Evolutionary conservation across 2,329 filamentous ascomycete species (phyloP), one percentile per base, ranked within the genome.

Genomic region (Colletotrichum gigasporum): DNA sequence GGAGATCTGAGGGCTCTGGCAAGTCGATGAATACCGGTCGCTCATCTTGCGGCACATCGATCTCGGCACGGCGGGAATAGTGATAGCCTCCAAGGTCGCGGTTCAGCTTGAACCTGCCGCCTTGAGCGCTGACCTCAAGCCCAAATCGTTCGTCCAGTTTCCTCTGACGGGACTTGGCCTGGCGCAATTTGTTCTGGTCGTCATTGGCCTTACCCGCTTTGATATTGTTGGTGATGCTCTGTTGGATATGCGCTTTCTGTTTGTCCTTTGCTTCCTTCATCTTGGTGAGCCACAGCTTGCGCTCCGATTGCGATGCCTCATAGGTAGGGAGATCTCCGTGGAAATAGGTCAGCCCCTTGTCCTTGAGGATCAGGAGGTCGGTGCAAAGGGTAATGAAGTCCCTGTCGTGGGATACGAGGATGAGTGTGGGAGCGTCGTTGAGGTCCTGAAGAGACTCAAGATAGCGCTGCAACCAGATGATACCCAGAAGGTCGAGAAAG

Each of bases 191-290:
- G 73, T 95, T 95, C 69, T 94, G 90, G 71, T 96, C 93, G 28
- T 93, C 91, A 24, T 90, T 90, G 48, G 89, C 88, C 73, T 90
- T 91, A 6, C 92, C 93, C 18, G 90, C 86, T 68, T 90, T 90
- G 71, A 93, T 85, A 69, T 92, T 95, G 63, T 90, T 86, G 18
- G 86, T 83, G 52, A 96, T 93, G 0, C 89, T 91, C 69, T 91
- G 87, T 76, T 95, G 90, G 66, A 96, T 92, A 71, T 96, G 92
- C 3, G 91, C 88, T 58, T 89, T 90, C 74, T 96, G 92, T 72
- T 88, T 90, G 57, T 96, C 92, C 72, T 95, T 90, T 0, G 92
- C 91, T 20, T 93, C 91, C 71, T 92, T 92, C 90, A 96, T 91
- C 69, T 89, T 89, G 14, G 82, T 85, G 68, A 94, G 82, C 74